Evolutionary conservation across 139 green algal species (phyloP).

Genomic region (Gonium pectorale): DNA sequence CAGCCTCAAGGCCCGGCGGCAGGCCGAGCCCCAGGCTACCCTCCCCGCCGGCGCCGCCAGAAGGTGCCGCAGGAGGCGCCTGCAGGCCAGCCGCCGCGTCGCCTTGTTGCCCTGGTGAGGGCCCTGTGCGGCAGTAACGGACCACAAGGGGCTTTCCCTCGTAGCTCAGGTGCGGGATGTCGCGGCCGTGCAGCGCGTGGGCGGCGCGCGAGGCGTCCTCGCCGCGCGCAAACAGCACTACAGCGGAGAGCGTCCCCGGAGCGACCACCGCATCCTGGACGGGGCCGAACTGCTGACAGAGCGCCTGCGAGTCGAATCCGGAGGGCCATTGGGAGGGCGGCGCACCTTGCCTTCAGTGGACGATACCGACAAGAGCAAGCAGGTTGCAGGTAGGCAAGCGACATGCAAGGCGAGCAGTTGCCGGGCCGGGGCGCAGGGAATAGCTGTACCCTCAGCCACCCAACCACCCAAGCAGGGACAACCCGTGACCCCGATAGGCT

Average conservation of each 20-base stretch:
- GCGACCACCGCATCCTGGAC: constrained; percentile 85
- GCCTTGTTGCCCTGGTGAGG: background rate
- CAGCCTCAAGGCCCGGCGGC: background rate
- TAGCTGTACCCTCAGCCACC: too few species aligned
- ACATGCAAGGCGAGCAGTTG: too few species aligned
- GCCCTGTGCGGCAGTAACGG: background rate
- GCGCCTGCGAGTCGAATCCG: constrained; percentile 56
- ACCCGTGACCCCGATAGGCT: too few species aligned
- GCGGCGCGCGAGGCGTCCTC: constrained; percentile 69
- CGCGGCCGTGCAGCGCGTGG: constrained; percentile 52
- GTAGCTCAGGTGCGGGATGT: constrained; percentile 45
- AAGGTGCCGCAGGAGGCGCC: background rate
- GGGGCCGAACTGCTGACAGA: constrained; percentile 75
- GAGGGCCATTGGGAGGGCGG: too few species aligned
- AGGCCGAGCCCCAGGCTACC: background rate
- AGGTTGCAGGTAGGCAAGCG: too few species aligned
- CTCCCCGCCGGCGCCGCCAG: background rate
- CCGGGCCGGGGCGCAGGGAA: too few species aligned
- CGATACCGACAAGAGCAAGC: too few species aligned
- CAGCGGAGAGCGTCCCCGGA: constrained; percentile 82
- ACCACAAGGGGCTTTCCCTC: constrained; percentile 25
- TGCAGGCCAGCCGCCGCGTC: background rate
- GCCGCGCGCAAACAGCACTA: constrained; percentile 77
- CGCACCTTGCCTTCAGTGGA: too few species aligned
- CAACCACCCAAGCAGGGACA: too few species aligned